These are phyloP conservation scores for Fragaria nilgerrensis DNA, from an alignment of 306 rosid genomes.

Conservation along the genomic window DNA sequence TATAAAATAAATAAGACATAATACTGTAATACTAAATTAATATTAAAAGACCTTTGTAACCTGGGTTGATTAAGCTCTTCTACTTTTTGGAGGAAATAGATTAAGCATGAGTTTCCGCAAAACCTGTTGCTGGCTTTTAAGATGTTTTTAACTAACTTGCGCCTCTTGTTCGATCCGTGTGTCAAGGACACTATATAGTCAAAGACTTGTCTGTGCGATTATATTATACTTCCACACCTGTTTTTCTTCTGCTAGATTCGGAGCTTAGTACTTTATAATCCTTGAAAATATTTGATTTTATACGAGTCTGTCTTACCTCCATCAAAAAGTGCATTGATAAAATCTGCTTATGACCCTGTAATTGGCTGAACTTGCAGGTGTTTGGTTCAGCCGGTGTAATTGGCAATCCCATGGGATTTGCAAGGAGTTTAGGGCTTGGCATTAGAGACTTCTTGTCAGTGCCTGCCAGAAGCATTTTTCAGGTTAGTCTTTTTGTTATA, in stretches of 20 bases:
- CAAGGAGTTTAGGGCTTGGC: slow-evolving; percentile 86
- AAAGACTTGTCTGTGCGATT: neutral
- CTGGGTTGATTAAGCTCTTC: neutral
- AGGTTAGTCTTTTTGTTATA: slow-evolving; percentile 38
- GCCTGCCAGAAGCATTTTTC: slow-evolving; percentile 78
- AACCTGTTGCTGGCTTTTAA: neutral
- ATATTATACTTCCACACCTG: neutral
- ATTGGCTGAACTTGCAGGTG: slow-evolving; percentile 53
- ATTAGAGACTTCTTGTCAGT: slow-evolving; percentile 85
- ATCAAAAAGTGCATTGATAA: neutral
- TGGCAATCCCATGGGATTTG: slow-evolving; percentile 98
- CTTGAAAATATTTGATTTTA: neutral
- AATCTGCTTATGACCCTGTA: neutral
- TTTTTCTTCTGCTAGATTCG: neutral
- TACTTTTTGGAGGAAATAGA: neutral
- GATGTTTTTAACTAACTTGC: neutral
- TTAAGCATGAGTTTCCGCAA: neutral
- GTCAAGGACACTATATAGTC: neutral
- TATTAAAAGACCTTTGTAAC: neutral
- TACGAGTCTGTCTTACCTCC: slow-evolving; percentile 2
- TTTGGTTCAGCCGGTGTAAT: slow-evolving; percentile 98
- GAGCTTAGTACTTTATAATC: neutral
- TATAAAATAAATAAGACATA: neutral
- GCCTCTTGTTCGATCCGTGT: neutral
- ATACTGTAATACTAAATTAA: neutral